phyloP scores from a whole-genome alignment of 345 rosid genomes.

The Acer campestre region DNA sequence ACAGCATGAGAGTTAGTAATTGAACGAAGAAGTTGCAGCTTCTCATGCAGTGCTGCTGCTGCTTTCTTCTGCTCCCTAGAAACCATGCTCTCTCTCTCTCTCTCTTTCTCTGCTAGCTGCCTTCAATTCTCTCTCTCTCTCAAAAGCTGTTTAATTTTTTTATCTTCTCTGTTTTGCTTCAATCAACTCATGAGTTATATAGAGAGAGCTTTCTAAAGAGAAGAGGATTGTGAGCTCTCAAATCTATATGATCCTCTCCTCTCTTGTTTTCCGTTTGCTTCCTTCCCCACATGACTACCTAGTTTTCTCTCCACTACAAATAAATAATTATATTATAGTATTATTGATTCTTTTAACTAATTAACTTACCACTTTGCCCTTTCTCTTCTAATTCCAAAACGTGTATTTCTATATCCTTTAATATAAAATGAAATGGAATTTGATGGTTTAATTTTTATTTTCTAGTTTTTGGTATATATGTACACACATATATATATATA shows the following conservation, averaged over 20 bases:
- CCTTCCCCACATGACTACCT: slow-evolving; percentile 42
- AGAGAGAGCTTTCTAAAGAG: slow-evolving; percentile 24
- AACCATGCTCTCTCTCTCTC: slow-evolving; percentile 29
- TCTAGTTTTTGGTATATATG: background rate
- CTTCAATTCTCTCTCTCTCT: background rate
- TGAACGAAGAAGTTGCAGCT: slow-evolving; percentile 59
- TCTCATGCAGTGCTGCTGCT: slow-evolving; percentile 46
- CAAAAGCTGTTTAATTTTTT: background rate
- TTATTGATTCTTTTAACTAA: slow-evolving; percentile 1
- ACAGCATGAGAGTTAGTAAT: slow-evolving; percentile 51
- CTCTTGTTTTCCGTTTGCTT: slow-evolving; percentile 22
- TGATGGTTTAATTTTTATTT: background rate
- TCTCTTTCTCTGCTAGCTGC: background rate
- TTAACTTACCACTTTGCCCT: slow-evolving; percentile 44
- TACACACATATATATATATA: too few species aligned
- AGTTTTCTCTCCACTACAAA: slow-evolving; percentile 29
- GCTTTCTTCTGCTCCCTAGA: slow-evolving; percentile 64
- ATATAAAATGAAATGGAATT: background rate
- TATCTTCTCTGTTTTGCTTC: slow-evolving; percentile 10
- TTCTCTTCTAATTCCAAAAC: background rate
- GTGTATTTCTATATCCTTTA: background rate
- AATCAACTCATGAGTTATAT: slow-evolving; percentile 13
- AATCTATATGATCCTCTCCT: slow-evolving; percentile 34
- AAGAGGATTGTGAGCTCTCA: slow-evolving; percentile 35
- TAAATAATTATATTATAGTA: slow-evolving; percentile 17